A percentile compares a stretch with the other conserved stretches of the same genome.
These are phyloP conservation scores for Suillus decipiens DNA, from an alignment of 768 basidiomycete species.

Conservation along the genomic window DNA sequence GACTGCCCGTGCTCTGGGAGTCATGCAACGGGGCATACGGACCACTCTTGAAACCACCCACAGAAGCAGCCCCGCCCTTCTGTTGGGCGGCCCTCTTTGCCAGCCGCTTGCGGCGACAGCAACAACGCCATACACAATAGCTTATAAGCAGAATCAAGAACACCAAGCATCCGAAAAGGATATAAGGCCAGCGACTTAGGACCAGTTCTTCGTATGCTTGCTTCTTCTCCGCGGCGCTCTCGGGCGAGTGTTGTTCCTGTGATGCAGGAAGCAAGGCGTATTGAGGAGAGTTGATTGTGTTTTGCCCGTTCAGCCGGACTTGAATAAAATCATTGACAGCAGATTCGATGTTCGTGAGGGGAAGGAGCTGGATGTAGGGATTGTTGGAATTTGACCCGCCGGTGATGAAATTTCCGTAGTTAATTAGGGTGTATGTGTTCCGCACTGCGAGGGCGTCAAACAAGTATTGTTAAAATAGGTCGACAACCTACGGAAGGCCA, in stretches of 20 bases:
- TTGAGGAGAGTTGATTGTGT: slow-evolving; percentile 53
- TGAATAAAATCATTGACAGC: slow-evolving; percentile 70
- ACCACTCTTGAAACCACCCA: slow-evolving; percentile 10
- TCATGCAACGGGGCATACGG: slow-evolving; percentile 28
- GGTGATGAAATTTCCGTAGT: slow-evolving; percentile 70
- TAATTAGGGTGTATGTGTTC: slow-evolving; percentile 70
- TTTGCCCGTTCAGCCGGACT: slow-evolving; percentile 58
- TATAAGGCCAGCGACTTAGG: slow-evolving; percentile 74
- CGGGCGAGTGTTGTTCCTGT: slow-evolving; percentile 62
- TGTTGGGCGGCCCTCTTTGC: slow-evolving; percentile 24
- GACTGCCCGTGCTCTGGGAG: slow-evolving; percentile 29
- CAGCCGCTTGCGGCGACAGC: slow-evolving; percentile 44
- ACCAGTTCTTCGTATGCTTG: slow-evolving; percentile 61
- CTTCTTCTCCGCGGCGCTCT: slow-evolving; percentile 66
- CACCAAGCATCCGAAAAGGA: slow-evolving; percentile 59
- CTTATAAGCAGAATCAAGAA: slow-evolving; percentile 48
- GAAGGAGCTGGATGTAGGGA: slow-evolving; percentile 72
- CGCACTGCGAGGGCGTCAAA: slow-evolving; percentile 51
- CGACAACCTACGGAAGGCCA: slow-evolving; percentile 65
- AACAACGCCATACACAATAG: slow-evolving; percentile 61
- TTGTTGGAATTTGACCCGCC: slow-evolving; percentile 46
- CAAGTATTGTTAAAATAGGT: not conserved
- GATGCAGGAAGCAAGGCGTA: slow-evolving; percentile 62
- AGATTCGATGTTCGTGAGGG: slow-evolving; percentile 51
- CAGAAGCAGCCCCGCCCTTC: slow-evolving; percentile 8